phyloP scores from a whole-genome alignment of 106 monocot genomes.

The Hemerocallis citrina region DNA sequence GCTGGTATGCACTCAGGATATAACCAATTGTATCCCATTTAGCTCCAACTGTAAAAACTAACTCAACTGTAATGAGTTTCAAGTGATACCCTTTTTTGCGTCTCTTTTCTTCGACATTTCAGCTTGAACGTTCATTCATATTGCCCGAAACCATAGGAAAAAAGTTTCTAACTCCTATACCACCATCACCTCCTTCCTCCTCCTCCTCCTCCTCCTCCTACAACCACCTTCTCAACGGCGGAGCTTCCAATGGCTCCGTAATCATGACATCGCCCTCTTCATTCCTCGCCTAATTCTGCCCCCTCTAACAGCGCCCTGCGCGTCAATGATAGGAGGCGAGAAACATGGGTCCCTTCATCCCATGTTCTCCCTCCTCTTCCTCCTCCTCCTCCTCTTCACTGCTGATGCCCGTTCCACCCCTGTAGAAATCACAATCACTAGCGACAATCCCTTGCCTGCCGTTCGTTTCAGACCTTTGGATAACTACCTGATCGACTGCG shows the following conservation, averaged over 20 bases:
- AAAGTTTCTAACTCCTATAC: too few species aligned
- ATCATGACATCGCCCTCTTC: not conserved
- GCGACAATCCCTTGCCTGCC: not conserved
- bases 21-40: too few species aligned
- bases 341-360: conserved; percentile 5
- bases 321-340: conserved; percentile 7
- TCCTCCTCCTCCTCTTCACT: not conserved
- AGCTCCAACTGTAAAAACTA: too few species aligned
- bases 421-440: too few species aligned
- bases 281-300: not conserved
- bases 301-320: not conserved
- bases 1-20: too few species aligned
- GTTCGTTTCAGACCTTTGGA: conserved; percentile 43
- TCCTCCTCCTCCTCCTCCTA: not conserved
- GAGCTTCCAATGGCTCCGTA: not conserved
- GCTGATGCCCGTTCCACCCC: not conserved
- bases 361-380: conserved; percentile 6
- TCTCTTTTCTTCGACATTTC: too few species aligned
- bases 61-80: too few species aligned
- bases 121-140: too few species aligned
- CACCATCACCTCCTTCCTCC: too few species aligned
- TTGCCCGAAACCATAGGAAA: not conserved
- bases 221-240: not conserved
- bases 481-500: conserved; percentile 65
- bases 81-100: too few species aligned